A percentile compares a stretch with the other conserved stretches of the same genome.
phyloP scores from a whole-genome alignment of 495 filamentous ascomycete genomes.

The Penicillium verhagenii region DNA sequence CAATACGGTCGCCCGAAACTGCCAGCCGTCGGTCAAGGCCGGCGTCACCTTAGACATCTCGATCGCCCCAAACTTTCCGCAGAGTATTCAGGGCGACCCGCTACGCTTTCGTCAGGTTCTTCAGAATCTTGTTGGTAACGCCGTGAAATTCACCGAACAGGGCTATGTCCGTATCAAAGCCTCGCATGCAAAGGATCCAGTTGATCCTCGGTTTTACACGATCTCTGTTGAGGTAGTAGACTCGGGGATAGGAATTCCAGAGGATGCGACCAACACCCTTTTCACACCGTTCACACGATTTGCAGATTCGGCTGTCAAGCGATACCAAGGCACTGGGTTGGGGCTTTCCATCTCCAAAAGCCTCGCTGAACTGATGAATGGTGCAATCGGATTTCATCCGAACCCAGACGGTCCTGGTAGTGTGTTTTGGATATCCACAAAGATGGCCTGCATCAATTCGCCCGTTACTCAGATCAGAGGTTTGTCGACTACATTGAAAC shows the following conservation, averaged over 20 bases:
- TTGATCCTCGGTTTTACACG: conserved; percentile 37
- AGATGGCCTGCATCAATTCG: conserved; percentile 43
- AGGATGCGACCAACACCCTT: conserved; percentile 65
- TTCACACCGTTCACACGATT: conserved; percentile 89
- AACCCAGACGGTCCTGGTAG: conserved; percentile 54
- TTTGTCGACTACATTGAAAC: background rate
- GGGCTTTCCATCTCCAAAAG: conserved; percentile 81
- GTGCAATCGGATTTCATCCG: conserved; percentile 60
- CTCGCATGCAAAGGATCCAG: conserved; percentile 49
- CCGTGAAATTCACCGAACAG: conserved; percentile 80
- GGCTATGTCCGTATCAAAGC: conserved; percentile 61
- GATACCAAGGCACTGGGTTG: conserved; percentile 79
- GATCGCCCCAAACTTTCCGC: conserved; percentile 45
- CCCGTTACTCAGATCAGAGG: background rate
- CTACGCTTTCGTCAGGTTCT: conserved; percentile 78
- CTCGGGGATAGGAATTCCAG: conserved; percentile 81
- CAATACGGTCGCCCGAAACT: conserved; percentile 52
- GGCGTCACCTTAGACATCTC: conserved; percentile 52
- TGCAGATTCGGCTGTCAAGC: conserved; percentile 71
- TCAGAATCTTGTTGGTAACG: conserved; percentile 84
- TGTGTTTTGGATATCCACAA: conserved; percentile 59
- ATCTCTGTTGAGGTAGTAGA: conserved; percentile 65
- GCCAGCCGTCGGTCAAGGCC: conserved; percentile 55
- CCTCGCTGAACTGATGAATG: conserved; percentile 80
- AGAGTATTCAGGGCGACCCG: conserved; percentile 62